A percentile compares a stretch with the other conserved stretches of the same genome.
Evolutionary conservation across 164 flowering plant species (phyloP).

Genomic region (Houttuynia cordata): DNA sequence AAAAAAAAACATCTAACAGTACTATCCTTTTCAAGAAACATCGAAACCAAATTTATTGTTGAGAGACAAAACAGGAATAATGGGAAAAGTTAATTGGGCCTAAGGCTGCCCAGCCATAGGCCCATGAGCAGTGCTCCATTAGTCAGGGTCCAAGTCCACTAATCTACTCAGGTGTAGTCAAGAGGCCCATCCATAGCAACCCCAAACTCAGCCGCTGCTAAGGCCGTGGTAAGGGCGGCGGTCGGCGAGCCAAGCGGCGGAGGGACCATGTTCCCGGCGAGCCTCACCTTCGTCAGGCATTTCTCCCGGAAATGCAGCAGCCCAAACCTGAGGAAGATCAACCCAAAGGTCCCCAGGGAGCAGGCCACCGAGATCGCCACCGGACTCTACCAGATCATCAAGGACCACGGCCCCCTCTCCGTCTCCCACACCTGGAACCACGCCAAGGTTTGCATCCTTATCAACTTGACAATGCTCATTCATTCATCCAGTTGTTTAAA

Average conservation of each 20-base stretch:
- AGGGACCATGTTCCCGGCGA: not conserved
- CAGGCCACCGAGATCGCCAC: slow-evolving; percentile 56
- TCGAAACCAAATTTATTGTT: too few relatives aligned
- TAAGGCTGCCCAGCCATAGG: too few relatives aligned
- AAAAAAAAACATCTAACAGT: too few relatives aligned
- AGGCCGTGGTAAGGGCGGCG: not conserved
- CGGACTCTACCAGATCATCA: slow-evolving; percentile 40
- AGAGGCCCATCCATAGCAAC: too few relatives aligned
- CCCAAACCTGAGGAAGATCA: slow-evolving; percentile 60
- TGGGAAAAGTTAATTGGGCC: too few relatives aligned
- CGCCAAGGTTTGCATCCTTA: not conserved
- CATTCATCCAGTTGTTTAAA: too few relatives aligned
- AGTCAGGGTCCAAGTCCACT: too few relatives aligned
- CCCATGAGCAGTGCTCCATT: too few relatives aligned
- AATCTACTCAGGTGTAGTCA: too few relatives aligned
- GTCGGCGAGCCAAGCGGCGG: not conserved
- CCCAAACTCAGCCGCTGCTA: too few relatives aligned
- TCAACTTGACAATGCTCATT: not conserved
- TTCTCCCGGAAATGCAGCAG: slow-evolving; percentile 42
- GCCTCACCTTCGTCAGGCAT: slow-evolving; percentile 21
- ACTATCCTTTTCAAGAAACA: too few relatives aligned
- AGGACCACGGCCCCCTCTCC: slow-evolving; percentile 48
- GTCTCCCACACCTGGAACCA: slow-evolving; percentile 50
- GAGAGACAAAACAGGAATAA: too few relatives aligned
- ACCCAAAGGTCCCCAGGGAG: slow-evolving; percentile 60